Evolutionary conservation across 306 rosid species (phyloP).

Genomic region (Calophaca sinica): DNA sequence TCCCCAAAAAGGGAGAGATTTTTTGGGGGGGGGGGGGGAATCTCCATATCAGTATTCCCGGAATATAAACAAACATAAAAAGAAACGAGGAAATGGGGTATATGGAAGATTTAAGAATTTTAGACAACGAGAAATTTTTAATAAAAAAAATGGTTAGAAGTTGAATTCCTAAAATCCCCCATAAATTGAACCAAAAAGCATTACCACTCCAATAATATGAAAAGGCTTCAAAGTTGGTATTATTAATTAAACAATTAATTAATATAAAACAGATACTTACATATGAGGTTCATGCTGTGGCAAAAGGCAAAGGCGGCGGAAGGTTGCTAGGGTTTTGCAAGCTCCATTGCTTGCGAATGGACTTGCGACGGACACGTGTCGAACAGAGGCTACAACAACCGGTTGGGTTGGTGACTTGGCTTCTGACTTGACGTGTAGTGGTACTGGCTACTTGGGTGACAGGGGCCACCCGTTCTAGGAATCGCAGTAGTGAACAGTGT

Average conservation of each 20-base stretch:
- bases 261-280: conserved; percentile 51
- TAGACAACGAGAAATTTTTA: neutral
- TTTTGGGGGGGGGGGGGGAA: neutral
- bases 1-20: neutral
- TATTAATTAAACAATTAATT: conserved; percentile 15
- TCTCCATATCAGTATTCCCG: neutral
- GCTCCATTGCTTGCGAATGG: conserved; percentile 53
- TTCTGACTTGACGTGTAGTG: conserved; percentile 29
- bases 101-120: conserved; percentile 19
- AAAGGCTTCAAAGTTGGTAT: conserved; percentile 20
- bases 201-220: conserved; percentile 4
- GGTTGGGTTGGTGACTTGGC: conserved; percentile 42
- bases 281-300: conserved; percentile 37
- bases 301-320: conserved; percentile 58
- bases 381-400: neutral
- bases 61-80: conserved; percentile 29
- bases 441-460: conserved; percentile 23
- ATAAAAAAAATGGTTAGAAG: neutral
- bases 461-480: conserved; percentile 43
- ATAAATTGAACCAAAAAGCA: conserved; percentile 37
- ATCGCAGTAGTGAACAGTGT: conserved; percentile 33
- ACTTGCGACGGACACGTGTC: conserved; percentile 63
- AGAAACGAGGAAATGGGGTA: neutral
- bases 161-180: neutral
- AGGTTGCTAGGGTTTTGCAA: conserved; percentile 66